Percentiles rank a stretch among this genome's conserved stretches.
phyloP scores from a whole-genome alignment of 345 rosid species.

The Eucalyptus globulus region DNA sequence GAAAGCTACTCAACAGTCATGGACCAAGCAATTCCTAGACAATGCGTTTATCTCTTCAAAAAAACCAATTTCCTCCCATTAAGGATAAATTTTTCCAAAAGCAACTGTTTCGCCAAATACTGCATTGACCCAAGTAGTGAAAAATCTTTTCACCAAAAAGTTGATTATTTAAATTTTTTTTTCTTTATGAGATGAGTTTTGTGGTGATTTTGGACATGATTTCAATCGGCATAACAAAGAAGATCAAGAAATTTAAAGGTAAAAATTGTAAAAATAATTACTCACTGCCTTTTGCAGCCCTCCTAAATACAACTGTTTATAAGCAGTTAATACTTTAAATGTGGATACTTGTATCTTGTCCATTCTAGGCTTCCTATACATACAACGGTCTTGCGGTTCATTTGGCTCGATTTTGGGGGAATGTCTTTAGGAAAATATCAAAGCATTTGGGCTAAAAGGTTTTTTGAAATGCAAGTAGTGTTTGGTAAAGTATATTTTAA shows the following conservation, averaged over 20 bases:
- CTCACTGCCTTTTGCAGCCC: neutral
- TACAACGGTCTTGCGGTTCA: fast-evolving
- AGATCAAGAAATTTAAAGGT: neutral
- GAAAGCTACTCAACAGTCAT: neutral
- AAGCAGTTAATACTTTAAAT: neutral
- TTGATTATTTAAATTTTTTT: neutral
- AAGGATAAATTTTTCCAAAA: neutral
- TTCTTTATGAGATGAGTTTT: neutral
- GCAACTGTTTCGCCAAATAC: neutral
- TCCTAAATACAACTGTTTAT: neutral
- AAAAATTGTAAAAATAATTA: neutral
- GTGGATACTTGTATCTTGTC: neutral
- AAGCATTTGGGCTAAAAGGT: neutral
- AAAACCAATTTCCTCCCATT: neutral
- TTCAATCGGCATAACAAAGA: neutral
- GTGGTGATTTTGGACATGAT: neutral
- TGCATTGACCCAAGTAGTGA: neutral
- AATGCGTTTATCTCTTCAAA: neutral
- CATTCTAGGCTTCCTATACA: neutral
- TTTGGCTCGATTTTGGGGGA: too few species aligned
- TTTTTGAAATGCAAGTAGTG: neutral
- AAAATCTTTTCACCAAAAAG: neutral
- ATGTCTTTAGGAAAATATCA: neutral
- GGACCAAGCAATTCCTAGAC: neutral
- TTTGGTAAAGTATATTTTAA: neutral